Evolutionary conservation across 305 asterid genomes (phyloP).

Genomic region (Solanum hybrid): DNA sequence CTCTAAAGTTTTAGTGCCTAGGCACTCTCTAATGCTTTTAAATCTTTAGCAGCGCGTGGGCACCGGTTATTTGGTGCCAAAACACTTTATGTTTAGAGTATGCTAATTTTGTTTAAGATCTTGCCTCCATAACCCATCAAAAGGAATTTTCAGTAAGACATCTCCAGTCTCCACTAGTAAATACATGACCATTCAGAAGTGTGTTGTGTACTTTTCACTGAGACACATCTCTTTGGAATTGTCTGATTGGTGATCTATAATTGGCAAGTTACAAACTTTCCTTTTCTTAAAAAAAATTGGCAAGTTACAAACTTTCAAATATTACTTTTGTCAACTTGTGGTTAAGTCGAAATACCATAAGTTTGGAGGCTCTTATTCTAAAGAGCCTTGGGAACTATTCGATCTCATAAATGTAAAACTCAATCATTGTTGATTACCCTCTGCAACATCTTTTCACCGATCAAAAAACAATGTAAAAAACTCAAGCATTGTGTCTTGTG

Average conservation of each 20-base stretch:
- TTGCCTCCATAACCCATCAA: neutral
- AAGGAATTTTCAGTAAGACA: neutral
- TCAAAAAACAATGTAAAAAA: neutral
- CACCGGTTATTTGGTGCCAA: neutral
- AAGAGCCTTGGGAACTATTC: neutral
- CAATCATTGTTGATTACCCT: neutral
- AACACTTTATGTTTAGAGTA: neutral
- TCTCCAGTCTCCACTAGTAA: neutral
- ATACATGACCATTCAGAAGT: neutral
- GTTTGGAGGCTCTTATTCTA: neutral
- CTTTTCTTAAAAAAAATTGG: neutral
- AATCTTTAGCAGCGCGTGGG: neutral
- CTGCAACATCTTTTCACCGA: neutral
- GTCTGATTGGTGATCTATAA: neutral
- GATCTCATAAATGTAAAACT: neutral
- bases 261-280: neutral
- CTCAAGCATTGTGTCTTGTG: neutral
- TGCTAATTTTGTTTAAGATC: neutral
- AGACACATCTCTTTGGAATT: neutral
- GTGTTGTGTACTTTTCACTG: neutral
- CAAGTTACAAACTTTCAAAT: neutral
- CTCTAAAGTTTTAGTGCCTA: neutral
- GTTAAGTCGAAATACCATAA: neutral
- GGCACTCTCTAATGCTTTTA: neutral
- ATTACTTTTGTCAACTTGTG: neutral